These are phyloP conservation scores for Alternaria solani DNA, from an alignment of 2,329 filamentous ascomycete genomes.

Conservation along the genomic window DNA sequence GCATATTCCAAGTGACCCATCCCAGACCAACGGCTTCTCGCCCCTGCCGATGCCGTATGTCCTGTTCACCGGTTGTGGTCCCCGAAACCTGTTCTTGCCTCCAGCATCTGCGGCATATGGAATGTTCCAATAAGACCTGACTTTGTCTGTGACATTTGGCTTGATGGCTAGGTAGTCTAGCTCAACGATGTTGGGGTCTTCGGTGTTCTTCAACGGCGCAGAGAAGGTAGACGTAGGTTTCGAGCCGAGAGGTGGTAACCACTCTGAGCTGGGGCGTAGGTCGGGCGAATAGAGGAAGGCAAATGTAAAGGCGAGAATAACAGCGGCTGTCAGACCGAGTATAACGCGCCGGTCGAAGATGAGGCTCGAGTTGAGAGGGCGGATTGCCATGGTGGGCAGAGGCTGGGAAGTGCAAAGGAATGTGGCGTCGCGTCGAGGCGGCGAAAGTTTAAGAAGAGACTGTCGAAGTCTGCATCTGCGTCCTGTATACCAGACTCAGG, in stretches of 20 bases:
- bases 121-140: conserved; percentile 45
- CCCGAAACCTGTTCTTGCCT: conserved; percentile 42
- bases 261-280: conserved; percentile 33
- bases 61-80: conserved; percentile 41
- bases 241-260: conserved; percentile 37
- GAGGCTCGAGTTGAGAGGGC: conserved; percentile 35
- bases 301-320: conserved; percentile 37
- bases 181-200: conserved; percentile 40
- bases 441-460: neutral
- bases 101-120: conserved; percentile 42
- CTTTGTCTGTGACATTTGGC: conserved; percentile 38
- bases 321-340: conserved; percentile 28
- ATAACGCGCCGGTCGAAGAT: conserved; percentile 40
- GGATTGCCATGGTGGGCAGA: conserved; percentile 27
- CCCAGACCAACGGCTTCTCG: conserved; percentile 39
- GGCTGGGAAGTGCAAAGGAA: conserved; percentile 11
- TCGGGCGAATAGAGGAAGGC: conserved; percentile 40
- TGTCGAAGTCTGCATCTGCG: conserved; percentile 24
- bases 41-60: conserved; percentile 34
- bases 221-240: conserved; percentile 32
- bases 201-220: conserved; percentile 32
- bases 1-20: conserved; percentile 44
- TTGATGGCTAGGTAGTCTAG: conserved; percentile 44
- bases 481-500: conserved; percentile 3
- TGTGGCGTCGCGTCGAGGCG: conserved; percentile 8